Base-by-base conservation (phyloP, 106 monocot genomes). In the Dendrobium officinale region DNA sequence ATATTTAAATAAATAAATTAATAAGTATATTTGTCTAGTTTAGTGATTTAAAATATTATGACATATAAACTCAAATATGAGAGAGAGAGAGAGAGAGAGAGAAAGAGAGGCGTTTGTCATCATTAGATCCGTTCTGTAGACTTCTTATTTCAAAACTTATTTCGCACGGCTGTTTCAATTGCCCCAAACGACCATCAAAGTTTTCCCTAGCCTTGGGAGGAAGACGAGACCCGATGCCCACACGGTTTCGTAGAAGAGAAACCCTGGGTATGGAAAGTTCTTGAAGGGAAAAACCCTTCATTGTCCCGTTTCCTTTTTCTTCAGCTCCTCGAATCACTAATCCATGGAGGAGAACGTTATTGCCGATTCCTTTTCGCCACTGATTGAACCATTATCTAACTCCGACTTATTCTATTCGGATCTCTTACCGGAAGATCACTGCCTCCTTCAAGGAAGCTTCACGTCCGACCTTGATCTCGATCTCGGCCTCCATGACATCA, bases 401-500 rank as follows among this genome's bases (percentile, higher is more conserved):
- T 20, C 58, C 10, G 43, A 20, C 2, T 72, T 72, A 49, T 79
- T 75, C 80, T 84, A 80, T 41, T 67, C 79, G 73, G 64, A 61
- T 66, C 73, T 82, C 78, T 61, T 86, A 40, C 37, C 78, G 48
- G 89, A 73, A 42, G 80, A 67, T 56, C 54, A 45, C 15, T 44
- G 64, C 42, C 19, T 73, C 37, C 31, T 80, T 41, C 59, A 55
- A 26, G 67, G 19, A 0, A 66, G 58, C 9, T 44, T 83, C 44
- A 19, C 47, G 4, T 29, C 78, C 54, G 84, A 72, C 73, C 40
- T 81, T 67, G 48, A 54, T 44, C 48, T 81, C 75, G 59, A 66
- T 48, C 61, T 85, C 75, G 78, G 77, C 55, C 80, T 82, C 82
- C 51, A 86, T 79, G 82, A 81, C 15, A 61, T 88, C 78, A 72